Percentiles rank a stretch among this genome's conserved stretches.
phyloP scores from a whole-genome alignment of 2,329 filamentous ascomycete species.

The Fusarium metavorans region DNA sequence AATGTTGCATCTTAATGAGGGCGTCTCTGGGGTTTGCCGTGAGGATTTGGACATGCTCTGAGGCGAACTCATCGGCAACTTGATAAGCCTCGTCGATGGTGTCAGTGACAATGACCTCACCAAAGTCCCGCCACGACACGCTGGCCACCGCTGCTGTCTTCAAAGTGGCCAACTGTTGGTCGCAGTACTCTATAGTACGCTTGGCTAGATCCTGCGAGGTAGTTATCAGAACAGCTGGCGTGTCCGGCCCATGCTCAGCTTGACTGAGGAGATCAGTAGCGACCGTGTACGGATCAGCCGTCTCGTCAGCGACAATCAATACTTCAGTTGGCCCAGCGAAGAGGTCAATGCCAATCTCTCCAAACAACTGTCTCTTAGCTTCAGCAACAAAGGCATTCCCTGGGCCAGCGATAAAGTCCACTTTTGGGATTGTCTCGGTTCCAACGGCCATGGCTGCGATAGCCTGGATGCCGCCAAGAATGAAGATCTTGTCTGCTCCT shows the following conservation, averaged over 20 bases:
- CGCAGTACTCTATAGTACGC: conserved; percentile 6
- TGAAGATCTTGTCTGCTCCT: conserved; percentile 23
- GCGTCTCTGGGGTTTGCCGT: conserved; percentile 21
- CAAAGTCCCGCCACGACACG: conserved; percentile 18
- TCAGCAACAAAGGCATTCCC: conserved; percentile 32
- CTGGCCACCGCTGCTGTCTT: conserved; percentile 12
- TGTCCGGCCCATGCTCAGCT: background rate
- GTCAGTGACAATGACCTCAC: conserved; percentile 20
- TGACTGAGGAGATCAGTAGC: background rate
- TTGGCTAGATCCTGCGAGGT: background rate
- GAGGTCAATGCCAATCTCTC: conserved; percentile 29
- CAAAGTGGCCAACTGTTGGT: conserved; percentile 13
- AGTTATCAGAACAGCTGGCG: background rate
- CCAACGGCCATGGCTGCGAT: conserved; percentile 29
- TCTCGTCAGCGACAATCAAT: conserved; percentile 23
- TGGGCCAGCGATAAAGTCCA: conserved; percentile 30
- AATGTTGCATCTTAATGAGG: conserved; percentile 23
- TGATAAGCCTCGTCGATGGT: conserved; percentile 19
- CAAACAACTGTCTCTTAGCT: conserved; percentile 26
- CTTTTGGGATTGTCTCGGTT: conserved; percentile 26
- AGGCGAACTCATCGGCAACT: conserved; percentile 24
- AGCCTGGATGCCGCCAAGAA: conserved; percentile 25
- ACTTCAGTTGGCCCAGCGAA: conserved; percentile 23
- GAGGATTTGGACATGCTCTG: conserved; percentile 25
- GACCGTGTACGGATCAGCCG: conserved; percentile 5